phyloP scores from a whole-genome alignment of 208 protist species.

The Acanthamoeba rhysodes region DNA sequence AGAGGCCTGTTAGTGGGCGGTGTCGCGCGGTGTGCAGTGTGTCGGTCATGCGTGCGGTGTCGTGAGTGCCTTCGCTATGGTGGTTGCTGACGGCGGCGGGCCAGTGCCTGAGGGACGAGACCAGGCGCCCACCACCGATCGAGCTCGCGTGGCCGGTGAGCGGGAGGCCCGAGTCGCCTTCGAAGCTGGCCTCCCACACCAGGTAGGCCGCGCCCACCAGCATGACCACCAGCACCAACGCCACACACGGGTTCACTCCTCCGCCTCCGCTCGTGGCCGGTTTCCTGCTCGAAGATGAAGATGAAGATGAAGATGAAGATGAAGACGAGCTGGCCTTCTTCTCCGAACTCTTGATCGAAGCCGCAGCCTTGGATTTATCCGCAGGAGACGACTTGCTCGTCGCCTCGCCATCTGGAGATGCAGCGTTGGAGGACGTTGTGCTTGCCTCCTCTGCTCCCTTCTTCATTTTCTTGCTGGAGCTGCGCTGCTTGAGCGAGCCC shows the following conservation, averaged over 20 bases:
- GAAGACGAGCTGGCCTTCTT: neutral
- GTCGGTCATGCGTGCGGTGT: neutral
- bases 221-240: slow-evolving; percentile 19
- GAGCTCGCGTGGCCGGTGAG: neutral
- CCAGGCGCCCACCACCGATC: slow-evolving; percentile 23
- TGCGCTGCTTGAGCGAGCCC: neutral
- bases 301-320: too few species aligned
- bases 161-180: slow-evolving; percentile 28
- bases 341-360: neutral
- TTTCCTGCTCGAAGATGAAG: neutral
- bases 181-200: slow-evolving; percentile 54
- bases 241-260: slow-evolving; percentile 19
- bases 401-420: neutral
- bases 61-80: slow-evolving; percentile 5
- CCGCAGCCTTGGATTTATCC: neutral
- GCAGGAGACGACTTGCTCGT: neutral
- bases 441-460: neutral
- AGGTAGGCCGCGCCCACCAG: slow-evolving; percentile 39
- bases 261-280: neutral
- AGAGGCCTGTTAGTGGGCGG: neutral
- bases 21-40: too few species aligned
- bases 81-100: neutral
- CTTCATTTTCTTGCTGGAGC: neutral
- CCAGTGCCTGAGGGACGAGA: slow-evolving; percentile 57
- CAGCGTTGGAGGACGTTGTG: too few species aligned